Conservation (phyloP, 805 yeast species). For the Schwanniomyces vanrijiae region DNA sequence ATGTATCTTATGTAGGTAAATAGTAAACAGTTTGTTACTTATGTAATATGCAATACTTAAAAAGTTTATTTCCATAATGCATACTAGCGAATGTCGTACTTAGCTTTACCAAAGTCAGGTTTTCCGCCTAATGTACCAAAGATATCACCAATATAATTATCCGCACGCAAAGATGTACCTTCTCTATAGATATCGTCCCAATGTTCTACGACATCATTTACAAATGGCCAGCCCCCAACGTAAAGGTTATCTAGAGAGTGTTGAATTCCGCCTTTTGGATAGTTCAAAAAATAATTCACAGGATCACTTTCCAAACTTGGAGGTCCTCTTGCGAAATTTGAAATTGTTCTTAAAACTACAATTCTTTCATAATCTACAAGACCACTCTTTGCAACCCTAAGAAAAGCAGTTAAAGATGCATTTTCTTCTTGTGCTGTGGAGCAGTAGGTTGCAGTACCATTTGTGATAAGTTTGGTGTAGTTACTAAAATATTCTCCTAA, state of each 20-base stretch:
- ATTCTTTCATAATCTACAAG: slow-evolving; percentile 58
- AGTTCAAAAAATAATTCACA: slow-evolving; percentile 48
- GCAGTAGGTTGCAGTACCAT: slow-evolving; percentile 59
- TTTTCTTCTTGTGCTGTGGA: slow-evolving; percentile 67
- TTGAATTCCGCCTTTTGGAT: slow-evolving; percentile 50
- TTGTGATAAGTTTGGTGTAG: slow-evolving; percentile 50
- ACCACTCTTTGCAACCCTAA: slow-evolving; percentile 54
- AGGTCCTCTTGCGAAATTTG: slow-evolving; percentile 59
- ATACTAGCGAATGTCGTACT: not conserved
- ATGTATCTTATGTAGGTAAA: too few species aligned
- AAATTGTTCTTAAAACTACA: slow-evolving; percentile 58
- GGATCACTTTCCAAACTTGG: slow-evolving; percentile 41
- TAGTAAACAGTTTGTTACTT: too few species aligned
- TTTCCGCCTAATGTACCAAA: slow-evolving; percentile 52
- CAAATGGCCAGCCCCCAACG: slow-evolving; percentile 52
- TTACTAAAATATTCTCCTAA: slow-evolving; percentile 51
- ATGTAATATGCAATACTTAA: too few species aligned
- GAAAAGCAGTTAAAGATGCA: slow-evolving; percentile 58
- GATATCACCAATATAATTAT: slow-evolving; percentile 61
- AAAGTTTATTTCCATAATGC: too few species aligned
- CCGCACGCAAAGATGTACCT: slow-evolving; percentile 34
- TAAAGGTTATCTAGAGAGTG: slow-evolving; percentile 53
- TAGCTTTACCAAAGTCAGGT: slow-evolving; percentile 35
- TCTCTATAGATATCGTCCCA: slow-evolving; percentile 38
- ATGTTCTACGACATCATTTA: slow-evolving; percentile 50